phyloP scores from a whole-genome alignment of 306 rosid genomes.

The Albizia julibrissin region DNA sequence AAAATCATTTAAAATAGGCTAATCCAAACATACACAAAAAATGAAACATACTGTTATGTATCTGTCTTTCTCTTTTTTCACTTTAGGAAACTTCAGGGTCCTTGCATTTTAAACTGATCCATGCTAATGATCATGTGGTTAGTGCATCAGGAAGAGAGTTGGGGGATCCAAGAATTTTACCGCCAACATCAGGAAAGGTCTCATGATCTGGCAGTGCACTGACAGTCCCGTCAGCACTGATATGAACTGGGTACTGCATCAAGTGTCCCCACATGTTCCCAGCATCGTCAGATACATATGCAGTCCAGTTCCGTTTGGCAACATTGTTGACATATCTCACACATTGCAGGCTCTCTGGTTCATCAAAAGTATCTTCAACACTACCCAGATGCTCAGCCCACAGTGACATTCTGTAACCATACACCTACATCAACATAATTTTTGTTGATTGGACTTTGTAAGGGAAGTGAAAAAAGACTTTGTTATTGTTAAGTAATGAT shows the following conservation, averaged over 20 bases:
- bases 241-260: conserved; percentile 48
- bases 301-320: conserved; percentile 43
- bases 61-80: not conserved
- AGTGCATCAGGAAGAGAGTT: conserved; percentile 49
- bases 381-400: conserved; percentile 59
- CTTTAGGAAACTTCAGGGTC: not conserved
- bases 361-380: conserved; percentile 36
- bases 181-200: conserved; percentile 55
- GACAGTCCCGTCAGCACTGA: conserved; percentile 40
- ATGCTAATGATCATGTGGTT: conserved; percentile 37
- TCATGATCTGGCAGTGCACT: conserved; percentile 35
- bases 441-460: not conserved
- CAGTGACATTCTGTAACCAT: conserved; percentile 54
- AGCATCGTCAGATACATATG: conserved; percentile 44
- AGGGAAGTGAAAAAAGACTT: not conserved
- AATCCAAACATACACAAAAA: too few relatives aligned
- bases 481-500: not conserved
- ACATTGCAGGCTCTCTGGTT: conserved; percentile 47
- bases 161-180: conserved; percentile 50
- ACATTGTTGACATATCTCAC: conserved; percentile 34
- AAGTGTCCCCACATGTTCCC: conserved; percentile 44
- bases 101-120: not conserved
- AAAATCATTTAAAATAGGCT: too few relatives aligned
- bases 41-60: too few relatives aligned
- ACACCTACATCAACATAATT: conserved; percentile 37